Percentiles rank a stretch among this genome's conserved stretches.
Conservation (phyloP, 78 protist species). For the Speleostelium caveatum region DNA sequence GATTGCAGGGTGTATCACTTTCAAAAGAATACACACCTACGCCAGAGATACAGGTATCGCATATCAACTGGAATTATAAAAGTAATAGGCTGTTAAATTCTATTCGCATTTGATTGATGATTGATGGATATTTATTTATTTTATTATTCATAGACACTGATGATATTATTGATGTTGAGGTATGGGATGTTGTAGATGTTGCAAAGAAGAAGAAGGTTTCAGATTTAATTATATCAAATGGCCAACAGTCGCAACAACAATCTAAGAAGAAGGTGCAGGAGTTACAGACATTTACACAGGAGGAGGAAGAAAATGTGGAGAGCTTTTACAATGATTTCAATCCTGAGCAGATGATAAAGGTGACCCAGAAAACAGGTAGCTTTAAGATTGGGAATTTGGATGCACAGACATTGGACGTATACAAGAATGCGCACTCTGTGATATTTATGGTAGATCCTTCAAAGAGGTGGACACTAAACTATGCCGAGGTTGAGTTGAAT, state of each 20-base stretch:
- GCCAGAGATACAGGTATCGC: constrained; percentile 71
- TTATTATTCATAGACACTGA: constrained; percentile 39
- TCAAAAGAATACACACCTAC: constrained; percentile 53
- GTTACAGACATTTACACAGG: no score
- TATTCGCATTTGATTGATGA: not conserved
- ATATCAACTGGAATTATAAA: constrained; percentile 80
- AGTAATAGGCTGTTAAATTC: constrained; percentile 5
- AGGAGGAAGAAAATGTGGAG: not conserved
- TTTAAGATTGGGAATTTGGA: constrained; percentile 54
- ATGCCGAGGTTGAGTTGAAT: constrained; percentile 39
- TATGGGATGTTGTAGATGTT: constrained; percentile 81
- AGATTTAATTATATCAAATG: not conserved
- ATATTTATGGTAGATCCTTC: constrained; percentile 72
- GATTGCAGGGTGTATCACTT: constrained; percentile 60
- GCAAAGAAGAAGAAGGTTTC: not conserved
- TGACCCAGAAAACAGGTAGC: constrained; percentile 24
- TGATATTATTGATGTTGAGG: constrained; percentile 77
- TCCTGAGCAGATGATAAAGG: not conserved
- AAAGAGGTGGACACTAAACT: constrained; percentile 65
- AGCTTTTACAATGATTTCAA: not conserved
- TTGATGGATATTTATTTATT: not conserved
- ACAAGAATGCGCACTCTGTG: constrained; percentile 45
- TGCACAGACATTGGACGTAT: constrained; percentile 57
- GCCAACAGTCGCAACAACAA: constrained; percentile 13
- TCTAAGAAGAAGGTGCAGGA: not conserved